A percentile compares a stretch with the other conserved stretches of the same genome.
phyloP scores from a whole-genome alignment of 108 stramenopile genomes.

The Pseudonitzschia multiseries region DNA sequence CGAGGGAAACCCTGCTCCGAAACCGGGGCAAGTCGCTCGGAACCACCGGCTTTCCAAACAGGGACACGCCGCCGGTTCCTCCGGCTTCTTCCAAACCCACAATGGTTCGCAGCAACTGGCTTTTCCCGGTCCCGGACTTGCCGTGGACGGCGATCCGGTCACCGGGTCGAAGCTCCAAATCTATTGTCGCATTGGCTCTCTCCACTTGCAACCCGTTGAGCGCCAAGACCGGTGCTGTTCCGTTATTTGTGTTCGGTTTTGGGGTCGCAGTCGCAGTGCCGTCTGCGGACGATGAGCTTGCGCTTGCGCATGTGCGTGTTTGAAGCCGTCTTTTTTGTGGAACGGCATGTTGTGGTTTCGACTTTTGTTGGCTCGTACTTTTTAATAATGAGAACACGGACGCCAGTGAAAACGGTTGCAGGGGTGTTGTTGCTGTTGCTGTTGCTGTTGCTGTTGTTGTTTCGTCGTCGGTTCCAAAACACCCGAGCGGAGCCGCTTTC shows the following conservation, averaged over 20 bases:
- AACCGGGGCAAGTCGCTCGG: slow-evolving; percentile 36
- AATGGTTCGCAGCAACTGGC: slow-evolving; percentile 67
- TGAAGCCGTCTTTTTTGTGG: no score
- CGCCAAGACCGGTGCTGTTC: not conserved
- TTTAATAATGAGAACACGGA: no score
- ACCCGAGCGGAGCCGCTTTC: slow-evolving; percentile 16
- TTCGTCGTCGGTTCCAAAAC: slow-evolving; percentile 12
- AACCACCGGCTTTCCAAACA: not conserved
- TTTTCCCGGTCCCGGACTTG: slow-evolving; percentile 65
- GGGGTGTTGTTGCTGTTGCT: no score
- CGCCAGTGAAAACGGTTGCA: no score
- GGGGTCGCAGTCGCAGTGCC: no score
- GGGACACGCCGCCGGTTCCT: no score
- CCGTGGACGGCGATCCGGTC: slow-evolving; percentile 42
- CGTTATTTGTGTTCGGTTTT: no score
- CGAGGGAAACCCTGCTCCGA: slow-evolving; percentile 63
- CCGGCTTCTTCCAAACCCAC: slow-evolving; percentile 52
- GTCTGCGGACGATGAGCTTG: no score
- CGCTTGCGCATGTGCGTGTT: no score
- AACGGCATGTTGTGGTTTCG: no score
- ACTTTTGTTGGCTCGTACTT: no score
- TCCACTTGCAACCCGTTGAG: not conserved
- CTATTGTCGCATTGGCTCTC: slow-evolving; percentile 1
- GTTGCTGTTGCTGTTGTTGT: no score
- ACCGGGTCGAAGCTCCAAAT: not conserved